Percentiles rank a stretch among this genome's conserved stretches.
Conservation (phyloP, 108 stramenopile genomes). For the Chaetoceros tenuissimus region DNA sequence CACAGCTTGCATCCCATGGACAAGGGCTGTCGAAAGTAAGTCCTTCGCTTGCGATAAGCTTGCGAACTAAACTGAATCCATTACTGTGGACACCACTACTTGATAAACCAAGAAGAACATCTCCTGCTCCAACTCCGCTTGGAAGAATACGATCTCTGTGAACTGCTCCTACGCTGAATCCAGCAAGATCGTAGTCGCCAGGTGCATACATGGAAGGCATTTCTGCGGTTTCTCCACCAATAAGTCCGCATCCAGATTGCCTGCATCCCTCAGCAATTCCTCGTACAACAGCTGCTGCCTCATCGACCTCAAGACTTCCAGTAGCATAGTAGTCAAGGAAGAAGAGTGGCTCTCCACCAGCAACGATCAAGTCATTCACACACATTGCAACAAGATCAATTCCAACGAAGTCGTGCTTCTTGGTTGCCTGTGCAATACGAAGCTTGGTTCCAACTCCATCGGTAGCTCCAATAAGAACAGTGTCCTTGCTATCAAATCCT, state of each 20-base stretch:
- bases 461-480: constrained; percentile 93
- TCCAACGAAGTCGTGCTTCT: constrained; percentile 83
- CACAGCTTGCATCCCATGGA: constrained; percentile 74
- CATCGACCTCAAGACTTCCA: constrained; percentile 80
- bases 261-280: constrained; percentile 95
- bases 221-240: constrained; percentile 98
- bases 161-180: constrained; percentile 97
- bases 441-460: constrained; percentile 99
- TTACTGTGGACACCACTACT: constrained; percentile 98
- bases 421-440: constrained; percentile 74
- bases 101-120: constrained; percentile 86
- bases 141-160: constrained; percentile 77
- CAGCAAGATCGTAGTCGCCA: constrained; percentile 96
- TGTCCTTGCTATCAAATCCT: constrained; percentile 80
- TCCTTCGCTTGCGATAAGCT: constrained; percentile 80
- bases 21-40: constrained; percentile 73
- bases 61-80: constrained; percentile 95
- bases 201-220: constrained; percentile 99
- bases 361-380: constrained; percentile 95
- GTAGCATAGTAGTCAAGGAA: constrained; percentile 99
- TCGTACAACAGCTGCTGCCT: constrained; percentile 88
- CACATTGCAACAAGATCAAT: constrained; percentile 98
- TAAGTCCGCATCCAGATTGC: constrained; percentile 90
- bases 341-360: constrained; percentile 95
- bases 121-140: constrained; percentile 66